Evolutionary conservation across 1,284 basidiomycete genomes (phyloP), one percentile per base, ranked within the genome.

Genomic region (Ustilago loliicola): DNA sequence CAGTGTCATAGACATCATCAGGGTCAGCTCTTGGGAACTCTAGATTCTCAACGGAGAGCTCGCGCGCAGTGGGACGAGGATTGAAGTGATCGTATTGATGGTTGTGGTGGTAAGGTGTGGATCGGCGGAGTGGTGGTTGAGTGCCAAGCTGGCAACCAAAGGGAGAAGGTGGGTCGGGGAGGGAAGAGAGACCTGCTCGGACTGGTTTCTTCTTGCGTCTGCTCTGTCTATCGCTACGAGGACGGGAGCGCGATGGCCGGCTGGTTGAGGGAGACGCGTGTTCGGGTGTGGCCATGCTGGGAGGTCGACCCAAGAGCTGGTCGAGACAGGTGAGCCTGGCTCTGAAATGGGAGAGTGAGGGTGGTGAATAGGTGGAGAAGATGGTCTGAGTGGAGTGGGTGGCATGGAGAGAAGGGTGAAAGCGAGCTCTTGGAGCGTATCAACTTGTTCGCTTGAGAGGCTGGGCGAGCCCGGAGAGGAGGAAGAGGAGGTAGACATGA

Each of bases 61-160:
- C 59, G 17, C 55, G 63, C 4, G 34, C 23, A 2, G 54, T 45
- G 1, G 70, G 70, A 15, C 23, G 52, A 0, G 60, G 45, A 10
- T 45, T 52, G 55, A 66, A 66, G 36, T 52, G 57, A 11, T 51
- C 30, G 23, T 61, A 21, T 9, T n/a, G 42, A 8, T 47, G 53
- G 1, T 19, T 27, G 42, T 66, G 69, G 27, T 38, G 13, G 34
- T 66, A 62, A 0, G 69, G 59, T 8, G 63, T 59, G 2, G 69
- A 64, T 6, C 62, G 54, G 15, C 2, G 29, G 2, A 19, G 53
- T 25, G n/a, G 52, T 3, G 15, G 25, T n/a, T 1, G 42, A 27
- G 8, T 23, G 9, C 50, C 54, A 6, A 72, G 69, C 5, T 72
- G 69, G 0, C 45, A 40, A 8, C 69, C 69, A 27, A 72, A 72